Base-by-base conservation (phyloP, 1,284 basidiomycete genomes). In the Leccinum holopus region DNA sequence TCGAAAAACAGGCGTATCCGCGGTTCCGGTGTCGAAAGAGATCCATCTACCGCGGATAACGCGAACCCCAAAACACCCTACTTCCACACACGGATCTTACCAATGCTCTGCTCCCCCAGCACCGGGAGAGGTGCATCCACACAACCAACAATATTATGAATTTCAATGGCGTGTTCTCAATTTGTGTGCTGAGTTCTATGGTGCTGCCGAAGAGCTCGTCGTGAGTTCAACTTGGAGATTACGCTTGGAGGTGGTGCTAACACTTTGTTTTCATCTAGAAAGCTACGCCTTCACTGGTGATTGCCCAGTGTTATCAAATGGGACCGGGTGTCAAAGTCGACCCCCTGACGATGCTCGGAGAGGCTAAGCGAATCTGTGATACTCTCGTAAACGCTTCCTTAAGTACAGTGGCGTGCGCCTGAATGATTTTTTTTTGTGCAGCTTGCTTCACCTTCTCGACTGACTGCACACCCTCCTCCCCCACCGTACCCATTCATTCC, bases 121-220 rank as follows among this genome's bases (percentile, higher is more conserved):
- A 66, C 64, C 68, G 66, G 63, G 73, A 72, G 81, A 88, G 65
- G 81, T 86, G 41, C 82, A 83, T 65, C 75, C 87, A 8, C 84
- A 87, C 68, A 89, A 90, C 70, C 87, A 90, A 66, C 85, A 87
- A 69, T 91, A 90, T 74, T 89, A 90, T 71, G 89, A 92, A 71
- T 92, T 92, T 69, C 90, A 92, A 72, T 92, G 90, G 90, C 83
- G 89, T 58, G 85, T 91, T 49, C 75, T 92, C 60, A 90, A 90
- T 70, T 77, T 92, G 44, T 92, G 90, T 73, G 85, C 87, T 2
- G 90, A 92, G 71, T 92, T 92, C 72, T 92, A 92, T 76, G 87
- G 86, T 39, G 90, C 90, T 7, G 90, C 91, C 16, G 90, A 91
- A 72, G 90, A 92, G 73, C 82, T 92, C 55, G 82, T 92, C 60